Percentiles rank a stretch among this genome's conserved stretches.
Evolutionary conservation across 1,139 yeast genomes (phyloP).

Genomic region (Yamadazyma aaseri): DNA sequence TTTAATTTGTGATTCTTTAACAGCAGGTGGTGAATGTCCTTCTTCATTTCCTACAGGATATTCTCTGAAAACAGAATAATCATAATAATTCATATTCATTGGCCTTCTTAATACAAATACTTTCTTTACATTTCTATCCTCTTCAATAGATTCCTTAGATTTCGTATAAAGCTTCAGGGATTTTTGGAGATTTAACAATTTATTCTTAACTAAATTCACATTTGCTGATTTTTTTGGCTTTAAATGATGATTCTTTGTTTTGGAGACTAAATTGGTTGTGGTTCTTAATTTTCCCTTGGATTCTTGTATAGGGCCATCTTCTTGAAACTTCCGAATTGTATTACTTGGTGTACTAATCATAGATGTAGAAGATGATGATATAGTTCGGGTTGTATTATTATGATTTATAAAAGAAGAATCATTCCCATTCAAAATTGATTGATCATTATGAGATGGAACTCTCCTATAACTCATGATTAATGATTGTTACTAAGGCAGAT

Average conservation of each 20-base stretch:
- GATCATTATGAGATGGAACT: constrained; percentile 20
- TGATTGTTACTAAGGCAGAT: no score
- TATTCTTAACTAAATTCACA: constrained; percentile 27
- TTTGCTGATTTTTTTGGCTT: constrained; percentile 20
- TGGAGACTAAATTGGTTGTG: constrained; percentile 11
- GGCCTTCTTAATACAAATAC: constrained; percentile 20
- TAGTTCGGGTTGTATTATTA: constrained; percentile 23
- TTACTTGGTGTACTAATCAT: constrained; percentile 36
- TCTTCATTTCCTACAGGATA: constrained; percentile 21
- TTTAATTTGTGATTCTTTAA: constrained; percentile 39
- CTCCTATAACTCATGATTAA: constrained; percentile 14
- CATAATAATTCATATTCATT: constrained; percentile 21
- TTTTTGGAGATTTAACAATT: constrained; percentile 31
- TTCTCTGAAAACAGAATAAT: constrained; percentile 26
- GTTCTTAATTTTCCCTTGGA: constrained; percentile 8
- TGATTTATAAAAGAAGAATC: constrained; percentile 16
- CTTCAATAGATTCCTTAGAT: constrained; percentile 6
- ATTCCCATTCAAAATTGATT: constrained; percentile 20
- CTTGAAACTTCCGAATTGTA: constrained; percentile 25
- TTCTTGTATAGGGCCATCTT: constrained; percentile 10
- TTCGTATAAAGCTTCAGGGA: constrained; percentile 18
- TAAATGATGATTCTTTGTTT: constrained; percentile 10
- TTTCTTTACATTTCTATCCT: constrained; percentile 11
- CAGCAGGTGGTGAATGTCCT: constrained; percentile 22
- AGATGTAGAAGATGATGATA: constrained; percentile 30